Evolutionary conservation across 2,329 filamentous ascomycete genomes (phyloP).

Genomic region (Stagonosporopsis cucurbitacearum): DNA sequence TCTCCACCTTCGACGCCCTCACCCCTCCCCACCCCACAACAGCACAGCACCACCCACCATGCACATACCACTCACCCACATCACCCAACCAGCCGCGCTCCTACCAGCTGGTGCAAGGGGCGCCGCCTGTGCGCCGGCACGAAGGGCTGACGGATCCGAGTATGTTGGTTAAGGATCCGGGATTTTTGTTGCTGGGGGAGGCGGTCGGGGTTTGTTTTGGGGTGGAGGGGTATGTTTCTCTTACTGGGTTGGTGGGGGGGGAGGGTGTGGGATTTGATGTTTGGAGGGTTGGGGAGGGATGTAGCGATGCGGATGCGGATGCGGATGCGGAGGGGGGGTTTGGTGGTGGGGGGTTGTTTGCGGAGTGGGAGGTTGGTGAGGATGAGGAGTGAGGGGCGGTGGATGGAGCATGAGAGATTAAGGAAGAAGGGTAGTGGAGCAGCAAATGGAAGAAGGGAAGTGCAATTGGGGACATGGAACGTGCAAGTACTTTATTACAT

Average conservation of each 20-base stretch:
- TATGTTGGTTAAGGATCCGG: constrained; percentile 4
- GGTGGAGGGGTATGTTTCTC: constrained; percentile 21
- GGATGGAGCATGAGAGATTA: neutral
- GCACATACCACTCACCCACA: neutral
- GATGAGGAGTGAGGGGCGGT: neutral
- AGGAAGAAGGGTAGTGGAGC: no score
- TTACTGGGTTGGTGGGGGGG: constrained; percentile 15
- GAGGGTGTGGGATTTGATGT: constrained; percentile 26
- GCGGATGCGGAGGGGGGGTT: neutral
- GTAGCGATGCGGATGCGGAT: neutral
- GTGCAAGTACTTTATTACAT: neutral
- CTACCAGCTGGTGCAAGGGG: constrained; percentile 24
- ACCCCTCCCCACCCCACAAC: neutral
- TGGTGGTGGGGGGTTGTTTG: constrained; percentile 17
- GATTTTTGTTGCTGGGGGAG: constrained; percentile 26
- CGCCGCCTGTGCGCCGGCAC: constrained; percentile 21
- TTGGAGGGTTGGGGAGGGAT: constrained; percentile 17
- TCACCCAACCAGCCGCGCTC: neutral
- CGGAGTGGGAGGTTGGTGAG: constrained; percentile 15
- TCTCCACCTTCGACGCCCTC: constrained; percentile 8
- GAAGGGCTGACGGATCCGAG: constrained; percentile 19
- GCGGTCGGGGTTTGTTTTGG: constrained; percentile 24
- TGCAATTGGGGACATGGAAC: no score
- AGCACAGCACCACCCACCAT: neutral
- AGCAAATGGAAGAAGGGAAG: no score